A percentile compares a stretch with the other conserved stretches of the same genome.
Conservation (phyloP, 352 stramenopile species). For the Phytopythium litorale region DNA sequence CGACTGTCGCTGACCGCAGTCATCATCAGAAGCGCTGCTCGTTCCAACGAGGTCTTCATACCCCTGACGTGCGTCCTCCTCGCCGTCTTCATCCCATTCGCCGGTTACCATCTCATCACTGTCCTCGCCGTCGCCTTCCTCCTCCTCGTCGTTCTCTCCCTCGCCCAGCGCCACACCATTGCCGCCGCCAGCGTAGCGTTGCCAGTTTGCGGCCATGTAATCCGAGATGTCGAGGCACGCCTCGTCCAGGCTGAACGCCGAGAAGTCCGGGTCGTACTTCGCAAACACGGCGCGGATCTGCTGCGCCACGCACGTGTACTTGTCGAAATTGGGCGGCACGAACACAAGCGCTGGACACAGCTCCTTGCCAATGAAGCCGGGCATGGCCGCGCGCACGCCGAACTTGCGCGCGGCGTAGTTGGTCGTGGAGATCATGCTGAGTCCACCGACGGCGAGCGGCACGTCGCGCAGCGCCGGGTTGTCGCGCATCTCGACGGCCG, state of each 20-base stretch:
- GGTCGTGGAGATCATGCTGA: conserved; percentile 94
- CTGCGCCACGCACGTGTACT: conserved; percentile 84
- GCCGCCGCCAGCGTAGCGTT: conserved; percentile 23
- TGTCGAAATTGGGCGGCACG: conserved; percentile 86
- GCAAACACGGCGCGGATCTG: conserved; percentile 83
- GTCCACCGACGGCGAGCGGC: conserved; percentile 90
- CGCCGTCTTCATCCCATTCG: conserved; percentile 3
- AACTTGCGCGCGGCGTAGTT: conserved; percentile 95
- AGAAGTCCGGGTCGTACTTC: conserved; percentile 93
- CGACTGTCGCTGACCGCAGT: not conserved
- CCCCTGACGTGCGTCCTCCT: not conserved
- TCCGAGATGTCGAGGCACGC: conserved; percentile 93
- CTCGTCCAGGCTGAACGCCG: conserved; percentile 93
- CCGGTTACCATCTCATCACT: not conserved
- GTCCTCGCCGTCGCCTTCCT: not conserved
- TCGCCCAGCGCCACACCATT: not conserved
- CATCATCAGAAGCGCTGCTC: not conserved
- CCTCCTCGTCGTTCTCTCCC: not conserved
- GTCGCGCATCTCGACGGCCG: conserved; percentile 94
- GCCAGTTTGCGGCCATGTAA: conserved; percentile 73
- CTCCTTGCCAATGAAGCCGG: conserved; percentile 94
- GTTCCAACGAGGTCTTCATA: not conserved
- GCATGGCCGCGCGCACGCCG: conserved; percentile 95
- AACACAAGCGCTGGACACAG: conserved; percentile 94
- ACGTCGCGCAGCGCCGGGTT: conserved; percentile 83